Conservation (phyloP, 768 basidiomycete species). For the Rhizopogon roseolus region DNA sequence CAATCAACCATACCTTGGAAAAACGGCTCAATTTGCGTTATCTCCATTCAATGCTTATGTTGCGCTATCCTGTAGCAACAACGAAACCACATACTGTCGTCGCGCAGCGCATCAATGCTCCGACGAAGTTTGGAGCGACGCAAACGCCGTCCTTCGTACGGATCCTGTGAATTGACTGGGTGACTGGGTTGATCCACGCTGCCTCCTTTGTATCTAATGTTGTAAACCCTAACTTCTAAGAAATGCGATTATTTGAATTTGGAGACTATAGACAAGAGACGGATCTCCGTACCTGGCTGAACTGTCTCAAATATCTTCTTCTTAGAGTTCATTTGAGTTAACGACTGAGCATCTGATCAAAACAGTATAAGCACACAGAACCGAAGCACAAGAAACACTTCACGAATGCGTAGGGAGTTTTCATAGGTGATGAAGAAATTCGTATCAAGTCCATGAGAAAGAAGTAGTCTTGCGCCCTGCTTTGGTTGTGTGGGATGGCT, state of each 20-base stretch:
- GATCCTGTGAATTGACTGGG: constrained; percentile 77
- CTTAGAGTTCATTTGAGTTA: constrained; percentile 92
- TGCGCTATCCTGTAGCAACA: too few species aligned
- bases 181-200: constrained; percentile 86
- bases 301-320: constrained; percentile 99
- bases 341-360: constrained; percentile 51
- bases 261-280: background rate
- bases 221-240: constrained; percentile 73
- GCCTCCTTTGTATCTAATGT: constrained; percentile 86
- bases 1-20: too few species aligned
- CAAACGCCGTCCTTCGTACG: constrained; percentile 84
- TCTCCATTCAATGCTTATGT: too few species aligned
- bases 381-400: background rate
- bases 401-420: constrained; percentile 71
- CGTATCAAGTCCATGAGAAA: constrained; percentile 91
- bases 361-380: constrained; percentile 1
- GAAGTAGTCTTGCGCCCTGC: constrained; percentile 55
- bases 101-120: too few species aligned
- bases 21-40: too few species aligned
- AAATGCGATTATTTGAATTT: constrained; percentile 1
- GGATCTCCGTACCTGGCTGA: constrained; percentile 62
- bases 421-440: constrained; percentile 90
- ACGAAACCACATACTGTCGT: too few species aligned
- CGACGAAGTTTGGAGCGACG: constrained; percentile 73
- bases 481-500: background rate